A percentile compares a stretch with the other conserved stretches of the same genome.
phyloP scores from a whole-genome alignment of 495 filamentous ascomycete species.

The Penicillium ucsense region DNA sequence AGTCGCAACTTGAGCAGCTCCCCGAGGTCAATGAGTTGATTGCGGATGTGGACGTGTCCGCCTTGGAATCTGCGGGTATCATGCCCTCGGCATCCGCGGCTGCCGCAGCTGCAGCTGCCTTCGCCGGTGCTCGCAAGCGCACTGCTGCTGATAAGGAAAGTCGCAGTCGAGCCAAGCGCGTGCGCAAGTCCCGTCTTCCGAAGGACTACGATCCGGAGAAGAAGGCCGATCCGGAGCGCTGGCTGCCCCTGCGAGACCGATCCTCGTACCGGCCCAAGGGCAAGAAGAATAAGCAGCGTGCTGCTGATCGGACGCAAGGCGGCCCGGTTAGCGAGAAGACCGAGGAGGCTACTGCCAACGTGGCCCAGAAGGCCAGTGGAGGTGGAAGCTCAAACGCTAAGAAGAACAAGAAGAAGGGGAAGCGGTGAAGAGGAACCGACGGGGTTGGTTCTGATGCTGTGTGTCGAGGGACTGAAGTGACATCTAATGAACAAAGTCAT shows the following conservation, averaged over 20 bases:
- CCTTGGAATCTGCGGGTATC: slow-evolving; percentile 71
- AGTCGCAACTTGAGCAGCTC: slow-evolving; percentile 51
- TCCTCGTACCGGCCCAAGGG: slow-evolving; percentile 85
- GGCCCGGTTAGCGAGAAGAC: slow-evolving; percentile 62
- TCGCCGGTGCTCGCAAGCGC: slow-evolving; percentile 47
- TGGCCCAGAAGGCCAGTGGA: slow-evolving; percentile 28
- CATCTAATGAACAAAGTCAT: not conserved
- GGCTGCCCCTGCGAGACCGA: slow-evolving; percentile 82
- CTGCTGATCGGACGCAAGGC: slow-evolving; percentile 73
- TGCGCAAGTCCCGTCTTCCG: slow-evolving; percentile 59
- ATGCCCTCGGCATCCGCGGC: slow-evolving; percentile 42
- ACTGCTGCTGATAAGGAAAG: slow-evolving; percentile 39
- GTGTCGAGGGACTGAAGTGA: not conserved
- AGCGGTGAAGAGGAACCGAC: slow-evolving; percentile 36
- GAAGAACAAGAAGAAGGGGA: slow-evolving; percentile 71
- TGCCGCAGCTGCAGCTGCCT: slow-evolving; percentile 26
- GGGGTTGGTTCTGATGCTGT: not conserved
- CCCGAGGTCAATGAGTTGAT: slow-evolving; percentile 58
- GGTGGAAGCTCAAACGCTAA: slow-evolving; percentile 42
- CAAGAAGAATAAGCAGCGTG: slow-evolving; percentile 78
- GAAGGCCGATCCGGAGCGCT: slow-evolving; percentile 78
- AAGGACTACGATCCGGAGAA: slow-evolving; percentile 70
- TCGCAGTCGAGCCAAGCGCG: slow-evolving; percentile 46
- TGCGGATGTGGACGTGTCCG: slow-evolving; percentile 52
- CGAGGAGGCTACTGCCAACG: slow-evolving; percentile 47